Percentiles rank a stretch among this genome's conserved stretches.
Conservation (phyloP, 73 alveolate species). For the Symbiodinium natans region DNA sequence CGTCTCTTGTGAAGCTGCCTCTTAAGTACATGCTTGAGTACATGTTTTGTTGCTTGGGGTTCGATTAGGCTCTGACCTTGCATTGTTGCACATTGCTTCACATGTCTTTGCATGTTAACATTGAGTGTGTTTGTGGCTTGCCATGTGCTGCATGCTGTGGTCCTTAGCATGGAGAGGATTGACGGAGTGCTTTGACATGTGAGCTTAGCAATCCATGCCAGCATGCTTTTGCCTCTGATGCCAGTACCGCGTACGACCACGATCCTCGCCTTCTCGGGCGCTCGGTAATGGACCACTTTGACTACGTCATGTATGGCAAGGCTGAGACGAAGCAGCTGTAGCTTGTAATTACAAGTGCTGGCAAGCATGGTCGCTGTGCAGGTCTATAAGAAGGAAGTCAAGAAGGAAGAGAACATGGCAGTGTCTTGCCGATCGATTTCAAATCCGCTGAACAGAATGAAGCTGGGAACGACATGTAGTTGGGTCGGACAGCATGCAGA, state of each 20-base stretch:
- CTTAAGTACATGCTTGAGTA: background rate
- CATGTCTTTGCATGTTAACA: no score
- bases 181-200: no score
- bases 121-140: no score
- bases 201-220: no score
- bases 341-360: no score
- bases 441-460: background rate
- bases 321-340: background rate
- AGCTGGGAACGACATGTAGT: background rate
- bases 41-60: background rate
- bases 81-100: no score
- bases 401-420: slow-evolving; percentile 77
- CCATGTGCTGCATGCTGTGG: no score
- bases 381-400: slow-evolving; percentile 91
- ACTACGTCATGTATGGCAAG: slow-evolving; percentile 89
- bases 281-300: slow-evolving; percentile 89
- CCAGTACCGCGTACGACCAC: slow-evolving; percentile 89
- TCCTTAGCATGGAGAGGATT: no score
- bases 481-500: background rate
- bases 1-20: background rate
- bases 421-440: background rate
- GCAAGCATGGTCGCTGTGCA: no score
- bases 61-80: background rate
- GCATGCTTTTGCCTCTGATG: no score
- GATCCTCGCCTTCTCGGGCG: slow-evolving; percentile 75